A percentile compares a stretch with the other conserved stretches of the same genome.
Evolutionary conservation across 768 basidiomycete genomes (phyloP).

Genomic region (Boletus rubroflammeus): DNA sequence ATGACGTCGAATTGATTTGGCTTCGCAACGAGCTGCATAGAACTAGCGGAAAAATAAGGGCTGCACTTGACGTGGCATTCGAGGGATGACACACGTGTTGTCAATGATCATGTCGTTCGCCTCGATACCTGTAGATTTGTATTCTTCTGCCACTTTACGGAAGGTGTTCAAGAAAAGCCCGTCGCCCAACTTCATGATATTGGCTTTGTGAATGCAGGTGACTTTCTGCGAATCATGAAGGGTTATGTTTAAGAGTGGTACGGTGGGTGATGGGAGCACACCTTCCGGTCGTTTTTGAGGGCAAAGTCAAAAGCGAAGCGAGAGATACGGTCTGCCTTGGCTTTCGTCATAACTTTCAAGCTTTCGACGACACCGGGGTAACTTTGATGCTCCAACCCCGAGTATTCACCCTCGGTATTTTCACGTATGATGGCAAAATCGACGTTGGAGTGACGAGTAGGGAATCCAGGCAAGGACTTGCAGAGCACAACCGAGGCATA

Average conservation of each 20-base stretch:
- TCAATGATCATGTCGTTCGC: slow-evolving; percentile 99
- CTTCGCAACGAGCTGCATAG: slow-evolving; percentile 98
- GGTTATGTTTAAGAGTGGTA: neutral
- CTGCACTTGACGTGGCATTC: neutral
- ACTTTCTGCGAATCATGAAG: slow-evolving; percentile 69
- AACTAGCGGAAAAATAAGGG: slow-evolving; percentile 42
- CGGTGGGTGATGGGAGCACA: slow-evolving; percentile 26
- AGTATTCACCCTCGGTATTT: slow-evolving; percentile 99
- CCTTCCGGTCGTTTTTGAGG: slow-evolving; percentile 97
- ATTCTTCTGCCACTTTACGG: slow-evolving; percentile 94
- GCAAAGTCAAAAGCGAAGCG: slow-evolving; percentile 99
- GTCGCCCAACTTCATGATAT: slow-evolving; percentile 99
- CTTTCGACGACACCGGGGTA: slow-evolving; percentile 98
- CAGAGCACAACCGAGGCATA: slow-evolving; percentile 98
- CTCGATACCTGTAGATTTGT: slow-evolving; percentile 86
- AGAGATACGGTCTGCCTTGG: slow-evolving; percentile 93
- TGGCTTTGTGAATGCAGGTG: slow-evolving; percentile 99
- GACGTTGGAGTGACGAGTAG: slow-evolving; percentile 93
- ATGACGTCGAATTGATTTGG: slow-evolving; percentile 98
- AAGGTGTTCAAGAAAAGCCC: slow-evolving; percentile 99
- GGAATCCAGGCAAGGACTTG: slow-evolving; percentile 95
- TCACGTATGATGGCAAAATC: slow-evolving; percentile 99
- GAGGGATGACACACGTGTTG: slow-evolving; percentile 68
- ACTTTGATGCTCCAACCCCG: slow-evolving; percentile 95
- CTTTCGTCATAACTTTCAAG: slow-evolving; percentile 93